phyloP scores from a whole-genome alignment of 192 early-diverging fungal genomes.

The Phycomyces nitens region DNA sequence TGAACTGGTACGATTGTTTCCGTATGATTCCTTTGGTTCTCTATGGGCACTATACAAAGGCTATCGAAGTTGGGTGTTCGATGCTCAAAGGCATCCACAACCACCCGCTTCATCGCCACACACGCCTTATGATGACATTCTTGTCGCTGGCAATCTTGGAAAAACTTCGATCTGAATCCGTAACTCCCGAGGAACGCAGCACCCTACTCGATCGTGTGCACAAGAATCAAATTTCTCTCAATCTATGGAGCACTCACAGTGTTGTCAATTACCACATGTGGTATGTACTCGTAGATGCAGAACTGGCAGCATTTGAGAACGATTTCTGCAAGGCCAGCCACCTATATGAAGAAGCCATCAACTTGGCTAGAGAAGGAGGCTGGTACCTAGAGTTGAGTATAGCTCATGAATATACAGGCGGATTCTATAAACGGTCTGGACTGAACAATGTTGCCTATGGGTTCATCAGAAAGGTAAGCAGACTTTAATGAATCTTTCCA shows the following conservation, averaged over 20 bases:
- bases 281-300: slow-evolving; percentile 30
- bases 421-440: slow-evolving; percentile 20
- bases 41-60: slow-evolving; percentile 27
- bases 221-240: slow-evolving; percentile 13
- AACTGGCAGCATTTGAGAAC: slow-evolving; percentile 8
- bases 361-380: slow-evolving; percentile 21
- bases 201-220: slow-evolving; percentile 6
- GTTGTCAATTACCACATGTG: slow-evolving; percentile 19
- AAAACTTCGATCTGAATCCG: slow-evolving; percentile 7
- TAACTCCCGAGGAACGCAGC: background rate
- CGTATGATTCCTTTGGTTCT: slow-evolving; percentile 28
- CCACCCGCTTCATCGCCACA: slow-evolving; percentile 29
- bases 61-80: slow-evolving; percentile 13
- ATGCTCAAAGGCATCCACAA: slow-evolving; percentile 18
- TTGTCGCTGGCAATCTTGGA: slow-evolving; percentile 26
- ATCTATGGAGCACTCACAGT: slow-evolving; percentile 18
- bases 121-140: slow-evolving; percentile 25
- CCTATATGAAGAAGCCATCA: slow-evolving; percentile 30
- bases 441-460: slow-evolving; percentile 25
- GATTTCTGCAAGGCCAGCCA: slow-evolving; percentile 10
- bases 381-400: slow-evolving; percentile 31
- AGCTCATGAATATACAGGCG: slow-evolving; percentile 30
- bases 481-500: background rate
- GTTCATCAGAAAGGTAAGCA: slow-evolving; percentile 19
- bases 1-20: slow-evolving; percentile 33